Evolutionary conservation across 176 grass and related monocot species (phyloP), one percentile per base, ranked within the genome.

Genomic region (Tillandsia fasciculata): DNA sequence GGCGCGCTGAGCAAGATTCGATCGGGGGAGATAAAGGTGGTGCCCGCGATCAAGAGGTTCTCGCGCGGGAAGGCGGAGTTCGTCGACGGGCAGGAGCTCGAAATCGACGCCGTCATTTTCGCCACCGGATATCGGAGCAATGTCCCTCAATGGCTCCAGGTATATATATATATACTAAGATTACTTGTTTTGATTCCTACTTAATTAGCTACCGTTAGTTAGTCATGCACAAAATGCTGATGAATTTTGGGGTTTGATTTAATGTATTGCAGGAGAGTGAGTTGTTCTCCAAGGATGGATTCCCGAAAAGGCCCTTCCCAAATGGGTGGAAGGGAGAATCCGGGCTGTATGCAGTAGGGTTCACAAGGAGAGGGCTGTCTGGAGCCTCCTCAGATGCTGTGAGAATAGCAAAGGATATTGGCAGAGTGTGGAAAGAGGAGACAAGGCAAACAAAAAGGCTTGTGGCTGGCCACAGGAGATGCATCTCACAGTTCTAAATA

Each of bases 101-200:
- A 81, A 0, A 73, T 85, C 10, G 81, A 95, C 72, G 83, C 84
- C 0, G 81, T 95, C 22, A 82, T 95, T 67, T 64, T 87, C 24
- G 91, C 91, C 49, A 95, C 90, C 3, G 90, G 90, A 2, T 95
- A 90, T 72, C 83, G 87, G 49, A 95, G 86, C 83, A 95, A 95
- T 61, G 86, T 90, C 52, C 77, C 74, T 14, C 72, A 84, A 49
- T 95, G 91, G 91, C 87, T 95, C 68, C 80, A 87, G 91, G 91
- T 90, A 24, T 20, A 20, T 20, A 20, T 20, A 20, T 20, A 20
- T 20, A 20, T 24, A 24, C 24, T 24, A 24, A 24, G 24, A 24
- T 24, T 24, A 1, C 24, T 24, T 24, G 1, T 24, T 24, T 24
- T 24, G 24, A 24, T 24, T 24, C 24, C 24, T 24, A 24, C 83